A percentile compares a stretch with the other conserved stretches of the same genome.
Evolutionary conservation across 2,329 filamentous ascomycete species (phyloP).

Genomic region (Periglandula ipomoeae): DNA sequence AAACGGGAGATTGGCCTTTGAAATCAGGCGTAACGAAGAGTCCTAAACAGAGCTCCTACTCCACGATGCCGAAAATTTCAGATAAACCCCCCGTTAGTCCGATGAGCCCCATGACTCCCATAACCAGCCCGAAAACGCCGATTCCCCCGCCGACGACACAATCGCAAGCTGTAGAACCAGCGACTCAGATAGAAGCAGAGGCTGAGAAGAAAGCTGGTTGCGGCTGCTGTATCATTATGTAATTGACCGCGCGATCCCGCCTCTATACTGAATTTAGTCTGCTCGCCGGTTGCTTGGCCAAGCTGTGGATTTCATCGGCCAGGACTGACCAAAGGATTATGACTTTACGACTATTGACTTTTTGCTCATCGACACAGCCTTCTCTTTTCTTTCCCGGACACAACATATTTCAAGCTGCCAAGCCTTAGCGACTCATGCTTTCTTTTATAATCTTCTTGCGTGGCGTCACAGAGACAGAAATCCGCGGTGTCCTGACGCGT

Average conservation of each 20-base stretch:
- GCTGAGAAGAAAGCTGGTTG: conserved; percentile 32
- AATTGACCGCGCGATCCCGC: conserved; percentile 8
- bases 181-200: conserved; percentile 11
- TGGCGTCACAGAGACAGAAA: not conserved
- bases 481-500: not conserved
- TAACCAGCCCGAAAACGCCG: conserved; percentile 18
- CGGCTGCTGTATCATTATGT: conserved; percentile 45
- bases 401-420: not conserved
- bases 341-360: conserved; percentile 12
- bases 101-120: conserved; percentile 36
- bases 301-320: not conserved
- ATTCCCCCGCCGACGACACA: conserved; percentile 19
- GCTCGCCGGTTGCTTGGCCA: too few species aligned
- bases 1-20: conserved; percentile 50
- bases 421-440: conserved; percentile 7
- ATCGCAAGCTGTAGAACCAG: conserved; percentile 6
- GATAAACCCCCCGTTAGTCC: conserved; percentile 24
- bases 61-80: conserved; percentile 52
- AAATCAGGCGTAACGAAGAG: conserved; percentile 37
- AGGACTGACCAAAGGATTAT: conserved; percentile 12
- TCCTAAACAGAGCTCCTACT: conserved; percentile 43
- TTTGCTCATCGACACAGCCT: not conserved
- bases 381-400: not conserved
- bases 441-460: not conserved
- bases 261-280: not conserved